phyloP scores from a whole-genome alignment of 2,329 filamentous ascomycete species.

The Daldinia eschscholtzii region DNA sequence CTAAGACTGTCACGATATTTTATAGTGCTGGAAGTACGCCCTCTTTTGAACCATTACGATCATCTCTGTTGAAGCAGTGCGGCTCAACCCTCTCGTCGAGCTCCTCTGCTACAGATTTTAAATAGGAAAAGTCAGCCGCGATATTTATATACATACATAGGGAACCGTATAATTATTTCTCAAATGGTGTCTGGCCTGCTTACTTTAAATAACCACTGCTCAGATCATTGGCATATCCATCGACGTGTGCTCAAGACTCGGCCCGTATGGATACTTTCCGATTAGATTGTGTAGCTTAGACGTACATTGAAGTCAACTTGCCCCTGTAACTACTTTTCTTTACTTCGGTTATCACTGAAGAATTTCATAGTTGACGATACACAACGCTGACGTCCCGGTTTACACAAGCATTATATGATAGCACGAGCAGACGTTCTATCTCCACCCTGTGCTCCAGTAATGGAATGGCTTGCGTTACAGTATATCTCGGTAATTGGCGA shows the following conservation, averaged over 20 bases:
- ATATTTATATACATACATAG: background rate
- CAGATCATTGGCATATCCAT: conserved; percentile 6
- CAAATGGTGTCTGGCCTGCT: background rate
- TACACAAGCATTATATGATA: conserved; percentile 48
- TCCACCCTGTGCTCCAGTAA: conserved; percentile 44
- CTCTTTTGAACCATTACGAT: background rate
- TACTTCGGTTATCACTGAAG: conserved; percentile 32
- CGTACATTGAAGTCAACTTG: conserved; percentile 11
- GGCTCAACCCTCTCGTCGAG: background rate
- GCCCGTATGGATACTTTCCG: conserved; percentile 15
- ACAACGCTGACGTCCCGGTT: conserved; percentile 44
- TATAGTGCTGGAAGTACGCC: background rate
- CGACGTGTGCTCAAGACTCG: conserved; percentile 9
- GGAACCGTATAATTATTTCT: background rate
- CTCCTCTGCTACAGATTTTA: background rate
- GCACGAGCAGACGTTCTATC: conserved; percentile 38
- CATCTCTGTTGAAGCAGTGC: background rate
- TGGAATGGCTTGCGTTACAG: conserved; percentile 44
- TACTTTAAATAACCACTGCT: conserved; percentile 14
- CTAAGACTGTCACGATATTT: too few relatives aligned
- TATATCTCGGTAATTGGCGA: conserved; percentile 49
- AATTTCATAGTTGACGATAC: conserved; percentile 28
- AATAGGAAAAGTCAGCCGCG: too few relatives aligned
- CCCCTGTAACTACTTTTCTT: conserved; percentile 12
- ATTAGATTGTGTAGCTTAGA: conserved; percentile 21